Conservation (phyloP, 768 basidiomycete species). For the Termitomyces bulborhizus region DNA sequence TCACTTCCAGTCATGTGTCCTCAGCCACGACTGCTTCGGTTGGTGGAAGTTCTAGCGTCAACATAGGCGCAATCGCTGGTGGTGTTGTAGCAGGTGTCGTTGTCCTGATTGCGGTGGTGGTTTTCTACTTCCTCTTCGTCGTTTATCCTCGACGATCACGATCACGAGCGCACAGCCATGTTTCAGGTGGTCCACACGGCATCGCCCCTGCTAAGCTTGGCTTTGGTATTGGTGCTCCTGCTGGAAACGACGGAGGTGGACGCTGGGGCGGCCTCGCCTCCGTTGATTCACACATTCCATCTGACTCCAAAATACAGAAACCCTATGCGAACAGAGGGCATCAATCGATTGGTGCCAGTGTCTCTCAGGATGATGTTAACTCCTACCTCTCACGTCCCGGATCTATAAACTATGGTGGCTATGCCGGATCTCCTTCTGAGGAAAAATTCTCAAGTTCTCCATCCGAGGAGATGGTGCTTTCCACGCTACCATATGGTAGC, state of each 20-base stretch:
- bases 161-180: not conserved
- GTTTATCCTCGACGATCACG: slow-evolving; percentile 2
- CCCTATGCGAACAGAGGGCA: not conserved
- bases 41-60: slow-evolving; percentile 21
- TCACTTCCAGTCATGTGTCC: slow-evolving; percentile 9
- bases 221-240: not conserved
- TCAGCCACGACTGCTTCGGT: slow-evolving; percentile 10
- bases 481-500: slow-evolving; percentile 3
- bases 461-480: slow-evolving; percentile 8
- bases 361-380: slow-evolving; percentile 8
- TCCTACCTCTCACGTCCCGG: slow-evolving; percentile 9
- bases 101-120: slow-evolving; percentile 24
- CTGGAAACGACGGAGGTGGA: not conserved
- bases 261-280: slow-evolving; percentile 18
- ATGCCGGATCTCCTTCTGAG: slow-evolving; percentile 8
- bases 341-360: slow-evolving; percentile 1
- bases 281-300: slow-evolving; percentile 11
- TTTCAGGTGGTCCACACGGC: not conserved
- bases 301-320: slow-evolving; percentile 4
- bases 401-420: slow-evolving; percentile 3
- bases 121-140: slow-evolving; percentile 25
- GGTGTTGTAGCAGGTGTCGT: slow-evolving; percentile 43
- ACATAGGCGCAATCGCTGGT: slow-evolving; percentile 43
- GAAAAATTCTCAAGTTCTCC: slow-evolving; percentile 13
- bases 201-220: not conserved